phyloP scores from a whole-genome alignment of 2,329 filamentous ascomycete species.

The Exophiala mesophila region DNA sequence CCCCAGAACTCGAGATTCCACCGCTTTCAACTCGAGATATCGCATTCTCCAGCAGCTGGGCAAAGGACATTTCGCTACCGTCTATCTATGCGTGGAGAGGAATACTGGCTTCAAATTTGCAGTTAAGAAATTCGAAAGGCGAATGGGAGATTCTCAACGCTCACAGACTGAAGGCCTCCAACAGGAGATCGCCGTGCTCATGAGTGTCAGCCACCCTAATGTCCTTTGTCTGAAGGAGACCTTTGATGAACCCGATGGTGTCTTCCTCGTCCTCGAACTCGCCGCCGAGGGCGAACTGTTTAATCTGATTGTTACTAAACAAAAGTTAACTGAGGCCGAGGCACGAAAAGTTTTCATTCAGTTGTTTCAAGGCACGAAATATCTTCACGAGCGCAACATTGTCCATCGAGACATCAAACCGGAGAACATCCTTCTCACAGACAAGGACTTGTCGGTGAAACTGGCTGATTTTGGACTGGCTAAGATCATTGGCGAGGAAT shows the following conservation, averaged over 20 bases:
- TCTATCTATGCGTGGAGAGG: constrained; percentile 87
- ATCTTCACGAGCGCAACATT: constrained; percentile 93
- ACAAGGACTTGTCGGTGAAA: constrained; percentile 82
- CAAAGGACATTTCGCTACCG: constrained; percentile 91
- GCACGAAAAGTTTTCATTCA: constrained; percentile 83
- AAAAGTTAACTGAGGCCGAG: constrained; percentile 79
- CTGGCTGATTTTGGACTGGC: constrained; percentile 94
- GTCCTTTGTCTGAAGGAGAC: constrained; percentile 91
- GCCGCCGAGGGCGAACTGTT: constrained; percentile 92
- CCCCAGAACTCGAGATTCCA: constrained; percentile 66
- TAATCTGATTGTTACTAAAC: constrained; percentile 87
- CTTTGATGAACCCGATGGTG: constrained; percentile 83
- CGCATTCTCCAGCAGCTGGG: constrained; percentile 77
- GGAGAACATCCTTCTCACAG: constrained; percentile 86
- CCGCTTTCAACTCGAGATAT: constrained; percentile 81
- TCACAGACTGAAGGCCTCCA: constrained; percentile 81
- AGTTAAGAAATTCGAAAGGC: constrained; percentile 91
- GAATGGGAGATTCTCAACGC: constrained; percentile 72
- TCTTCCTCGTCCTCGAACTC: constrained; percentile 87
- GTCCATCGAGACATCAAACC: constrained; percentile 98
- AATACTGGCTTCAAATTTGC: constrained; percentile 75
- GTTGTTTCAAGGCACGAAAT: constrained; percentile 89
- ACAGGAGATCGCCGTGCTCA: constrained; percentile 92
- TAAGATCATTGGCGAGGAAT: constrained; percentile 98
- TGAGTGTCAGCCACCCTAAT: constrained; percentile 94